Evolutionary conservation across 2,329 filamentous ascomycete species (phyloP).

Genomic region (Fusarium sp.): DNA sequence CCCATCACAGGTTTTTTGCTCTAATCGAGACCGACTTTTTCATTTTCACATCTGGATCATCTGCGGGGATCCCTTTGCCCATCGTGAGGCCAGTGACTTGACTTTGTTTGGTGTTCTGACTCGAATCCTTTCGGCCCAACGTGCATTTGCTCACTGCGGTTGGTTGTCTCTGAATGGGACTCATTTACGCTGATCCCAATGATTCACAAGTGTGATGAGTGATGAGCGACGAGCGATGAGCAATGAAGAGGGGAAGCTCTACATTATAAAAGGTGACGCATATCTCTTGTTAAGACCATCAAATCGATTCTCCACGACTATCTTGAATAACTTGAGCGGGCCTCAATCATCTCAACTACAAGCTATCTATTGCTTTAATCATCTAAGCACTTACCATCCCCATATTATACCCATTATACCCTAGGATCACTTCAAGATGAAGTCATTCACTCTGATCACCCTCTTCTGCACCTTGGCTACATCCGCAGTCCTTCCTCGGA

Average conservation of each 20-base stretch:
- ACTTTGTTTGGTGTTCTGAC: constrained; percentile 18
- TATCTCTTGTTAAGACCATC: constrained; percentile 9
- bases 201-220: constrained; percentile 9
- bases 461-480: constrained; percentile 39
- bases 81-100: constrained; percentile 27
- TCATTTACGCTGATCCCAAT: constrained; percentile 39
- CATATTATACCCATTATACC: neutral
- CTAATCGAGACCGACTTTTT: constrained; percentile 28
- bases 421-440: constrained; percentile 38
- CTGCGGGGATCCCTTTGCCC: constrained; percentile 8
- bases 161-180: constrained; percentile 32
- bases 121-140: constrained; percentile 41
- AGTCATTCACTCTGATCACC: constrained; percentile 29
- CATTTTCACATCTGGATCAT: constrained; percentile 19
- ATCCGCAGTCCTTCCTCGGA: constrained; percentile 44
- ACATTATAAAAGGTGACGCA: constrained; percentile 29
- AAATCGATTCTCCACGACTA: neutral
- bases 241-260: neutral
- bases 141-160: constrained; percentile 33
- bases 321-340: constrained; percentile 23
- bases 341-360: constrained; percentile 13
- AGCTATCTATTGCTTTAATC: constrained; percentile 7
- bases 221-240: neutral
- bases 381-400: neutral
- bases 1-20: constrained; percentile 40